phyloP scores from a whole-genome alignment of 345 rosid genomes.

The Gossypium rotundifolium region DNA sequence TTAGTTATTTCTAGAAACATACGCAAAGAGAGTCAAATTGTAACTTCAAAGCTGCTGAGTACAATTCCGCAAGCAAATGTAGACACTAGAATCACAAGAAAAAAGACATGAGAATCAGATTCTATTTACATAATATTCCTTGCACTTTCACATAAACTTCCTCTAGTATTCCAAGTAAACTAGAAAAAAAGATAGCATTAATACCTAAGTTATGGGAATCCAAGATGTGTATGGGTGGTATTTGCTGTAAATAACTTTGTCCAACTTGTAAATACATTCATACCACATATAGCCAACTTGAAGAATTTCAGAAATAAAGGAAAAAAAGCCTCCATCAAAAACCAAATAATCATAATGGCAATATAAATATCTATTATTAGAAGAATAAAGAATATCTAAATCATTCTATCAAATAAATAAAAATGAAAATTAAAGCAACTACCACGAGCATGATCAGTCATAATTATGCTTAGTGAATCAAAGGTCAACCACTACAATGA shows the following conservation, averaged over 20 bases:
- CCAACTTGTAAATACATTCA: conserved; percentile 84
- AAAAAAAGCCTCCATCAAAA: too few relatives aligned
- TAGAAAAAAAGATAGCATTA: neutral
- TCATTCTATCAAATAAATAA: too few relatives aligned
- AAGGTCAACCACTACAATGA: too few relatives aligned
- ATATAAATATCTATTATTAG: too few relatives aligned
- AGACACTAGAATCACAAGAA: conserved; percentile 52
- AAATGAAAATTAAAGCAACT: too few relatives aligned
- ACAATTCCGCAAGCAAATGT: conserved; percentile 85
- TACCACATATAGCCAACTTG: conserved; percentile 90
- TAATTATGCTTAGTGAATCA: too few relatives aligned
- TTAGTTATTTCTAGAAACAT: conserved; percentile 26
- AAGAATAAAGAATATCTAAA: too few relatives aligned
- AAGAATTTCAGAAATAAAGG: neutral
- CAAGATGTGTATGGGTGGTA: conserved; percentile 97
- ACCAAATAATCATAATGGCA: too few relatives aligned
- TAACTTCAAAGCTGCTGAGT: conserved; percentile 48
- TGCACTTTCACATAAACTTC: neutral
- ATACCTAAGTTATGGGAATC: conserved; percentile 95
- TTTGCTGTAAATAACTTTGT: conserved; percentile 80
- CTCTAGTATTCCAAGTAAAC: neutral
- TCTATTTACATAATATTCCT: neutral
- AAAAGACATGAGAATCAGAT: conserved; percentile 15
- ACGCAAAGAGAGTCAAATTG: conserved; percentile 73
- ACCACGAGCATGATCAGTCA: too few relatives aligned